Base-by-base conservation (phyloP, 2,329 filamentous ascomycete species). In the Decorospora gaudefroyi region DNA sequence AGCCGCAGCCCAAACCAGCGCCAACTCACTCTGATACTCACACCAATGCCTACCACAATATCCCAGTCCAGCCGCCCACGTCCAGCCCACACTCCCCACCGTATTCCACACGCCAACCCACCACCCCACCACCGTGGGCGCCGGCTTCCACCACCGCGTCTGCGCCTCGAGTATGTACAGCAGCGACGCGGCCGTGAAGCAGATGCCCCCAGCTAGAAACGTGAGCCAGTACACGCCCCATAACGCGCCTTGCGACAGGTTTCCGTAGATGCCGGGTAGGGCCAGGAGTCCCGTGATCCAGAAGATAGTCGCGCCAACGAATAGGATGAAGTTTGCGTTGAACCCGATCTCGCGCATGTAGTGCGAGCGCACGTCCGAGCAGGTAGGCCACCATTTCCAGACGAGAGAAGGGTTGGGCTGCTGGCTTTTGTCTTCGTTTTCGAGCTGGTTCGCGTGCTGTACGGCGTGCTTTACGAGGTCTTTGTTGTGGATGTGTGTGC, bases 371-470 rank as follows among this genome's bases (percentile, higher is more conserved):
- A 39, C 11, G 23, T 39, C 26, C 18, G 21, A 26, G 25, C 18
- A 39, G 4, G 18, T 39, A 6, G 26, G 35, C 35, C 26, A 30
- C 26, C 18, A 30, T 23, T 39, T 39, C 26, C 17, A 39, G 17
- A 18, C 12, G 3, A 16, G 35, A 23, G 26, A 17, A 13, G 17
- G 17, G n/a, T 3, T 19, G 1, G 21, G 32, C 6, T 15, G 21
- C n/a, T n/a, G n/a, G n/a, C n/a, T n/a, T n/a, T n/a, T n/a, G 9
- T 19, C 21, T 3, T 25, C 21, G 2, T 23, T 11, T 23, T 17
- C 25, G 10, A 33, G 17, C 19, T 19, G n/a, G 13, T 35, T 35
- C 1, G 21, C 17, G 11, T 12, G 13, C 21, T 23, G n/a, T 35
- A 25, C 25, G 11, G 10, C 19, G 21, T 35, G 32, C 7, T 35